phyloP scores from a whole-genome alignment of 2,329 filamentous ascomycete genomes.

The Penicillium sp. region DNA sequence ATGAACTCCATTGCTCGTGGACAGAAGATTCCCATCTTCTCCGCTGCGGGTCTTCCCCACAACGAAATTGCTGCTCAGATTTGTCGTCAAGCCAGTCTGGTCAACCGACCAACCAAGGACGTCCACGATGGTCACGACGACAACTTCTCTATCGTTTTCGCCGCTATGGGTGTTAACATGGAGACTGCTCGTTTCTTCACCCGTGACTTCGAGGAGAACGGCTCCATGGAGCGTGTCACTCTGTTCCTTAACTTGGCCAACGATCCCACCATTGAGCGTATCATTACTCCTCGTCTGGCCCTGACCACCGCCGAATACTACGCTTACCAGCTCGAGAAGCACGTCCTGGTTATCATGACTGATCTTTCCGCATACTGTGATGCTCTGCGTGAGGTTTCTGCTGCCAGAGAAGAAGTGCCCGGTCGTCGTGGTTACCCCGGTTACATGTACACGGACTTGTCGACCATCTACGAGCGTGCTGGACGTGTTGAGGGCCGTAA shows the following conservation, averaged over 20 bases:
- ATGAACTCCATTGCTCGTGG: slow-evolving; percentile 98
- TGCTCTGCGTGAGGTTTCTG: slow-evolving; percentile 96
- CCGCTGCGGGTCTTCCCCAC: slow-evolving; percentile 93
- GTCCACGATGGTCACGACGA: slow-evolving; percentile 96
- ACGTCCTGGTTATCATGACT: slow-evolving; percentile 97
- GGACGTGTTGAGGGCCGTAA: slow-evolving; percentile 96
- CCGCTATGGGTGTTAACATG: slow-evolving; percentile 99
- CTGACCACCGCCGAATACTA: slow-evolving; percentile 99
- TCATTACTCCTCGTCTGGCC: slow-evolving; percentile 97
- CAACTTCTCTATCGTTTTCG: slow-evolving; percentile 99
- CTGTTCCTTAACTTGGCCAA: slow-evolving; percentile 99
- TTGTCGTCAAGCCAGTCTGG: slow-evolving; percentile 92
- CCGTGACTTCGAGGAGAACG: slow-evolving; percentile 97
- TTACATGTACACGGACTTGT: slow-evolving; percentile 99
- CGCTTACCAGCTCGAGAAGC: slow-evolving; percentile 99
- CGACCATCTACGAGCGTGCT: slow-evolving; percentile 98
- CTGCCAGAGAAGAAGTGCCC: slow-evolving; percentile 96
- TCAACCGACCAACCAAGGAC: slow-evolving; percentile 83
- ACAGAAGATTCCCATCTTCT: slow-evolving; percentile 99
- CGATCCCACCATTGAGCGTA: slow-evolving; percentile 98
- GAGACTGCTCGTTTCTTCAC: slow-evolving; percentile 99
- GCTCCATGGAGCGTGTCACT: slow-evolving; percentile 93
- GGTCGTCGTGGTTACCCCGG: slow-evolving; percentile 98
- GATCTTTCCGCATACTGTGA: slow-evolving; percentile 98
- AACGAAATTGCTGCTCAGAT: slow-evolving; percentile 99